These are phyloP conservation scores for Bondarzewia mesenterica DNA, from an alignment of 1,284 basidiomycete genomes.

Conservation along the genomic window DNA sequence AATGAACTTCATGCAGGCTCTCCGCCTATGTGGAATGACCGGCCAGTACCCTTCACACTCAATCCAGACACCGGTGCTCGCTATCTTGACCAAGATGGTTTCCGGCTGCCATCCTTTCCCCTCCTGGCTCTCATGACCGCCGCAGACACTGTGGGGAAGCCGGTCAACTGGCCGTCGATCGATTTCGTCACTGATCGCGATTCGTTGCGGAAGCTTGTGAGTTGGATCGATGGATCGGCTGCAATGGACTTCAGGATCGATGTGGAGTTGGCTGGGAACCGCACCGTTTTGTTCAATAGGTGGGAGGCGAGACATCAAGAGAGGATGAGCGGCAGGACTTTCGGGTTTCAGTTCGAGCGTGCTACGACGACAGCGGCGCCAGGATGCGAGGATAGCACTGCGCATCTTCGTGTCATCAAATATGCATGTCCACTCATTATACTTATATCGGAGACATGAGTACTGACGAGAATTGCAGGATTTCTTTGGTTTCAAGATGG, in stretches of 20 bases:
- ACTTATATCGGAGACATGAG: no score
- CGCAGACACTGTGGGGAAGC: slow-evolving; percentile 32
- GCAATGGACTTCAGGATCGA: slow-evolving; percentile 5
- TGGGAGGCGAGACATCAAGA: slow-evolving; percentile 31
- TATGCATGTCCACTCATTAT: slow-evolving; percentile 3
- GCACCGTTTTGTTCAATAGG: slow-evolving; percentile 45
- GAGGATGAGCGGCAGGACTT: slow-evolving; percentile 27
- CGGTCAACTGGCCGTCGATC: slow-evolving; percentile 34
- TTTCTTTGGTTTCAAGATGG: slow-evolving; percentile 21
- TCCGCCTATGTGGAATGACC: slow-evolving; percentile 41
- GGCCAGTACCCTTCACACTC: slow-evolving; percentile 35
- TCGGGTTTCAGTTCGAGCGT: slow-evolving; percentile 39
- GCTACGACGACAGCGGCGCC: slow-evolving; percentile 24
- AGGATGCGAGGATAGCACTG: slow-evolving; percentile 4
- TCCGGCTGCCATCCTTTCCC: slow-evolving; percentile 29
- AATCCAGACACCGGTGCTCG: slow-evolving; percentile 35
- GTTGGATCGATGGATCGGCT: slow-evolving; percentile 29
- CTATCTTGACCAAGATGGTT: slow-evolving; percentile 44
- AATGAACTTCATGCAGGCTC: slow-evolving; percentile 29
- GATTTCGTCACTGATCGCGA: slow-evolving; percentile 48
- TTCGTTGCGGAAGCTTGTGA: slow-evolving; percentile 38
- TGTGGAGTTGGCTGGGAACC: slow-evolving; percentile 31
- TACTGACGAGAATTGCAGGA: slow-evolving; percentile 11
- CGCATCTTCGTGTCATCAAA: slow-evolving; percentile 7
- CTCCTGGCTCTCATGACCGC: slow-evolving; percentile 44